Evolutionary conservation across 2,329 filamentous ascomycete genomes (phyloP).

Genomic region (Paecilomyces formosus): DNA sequence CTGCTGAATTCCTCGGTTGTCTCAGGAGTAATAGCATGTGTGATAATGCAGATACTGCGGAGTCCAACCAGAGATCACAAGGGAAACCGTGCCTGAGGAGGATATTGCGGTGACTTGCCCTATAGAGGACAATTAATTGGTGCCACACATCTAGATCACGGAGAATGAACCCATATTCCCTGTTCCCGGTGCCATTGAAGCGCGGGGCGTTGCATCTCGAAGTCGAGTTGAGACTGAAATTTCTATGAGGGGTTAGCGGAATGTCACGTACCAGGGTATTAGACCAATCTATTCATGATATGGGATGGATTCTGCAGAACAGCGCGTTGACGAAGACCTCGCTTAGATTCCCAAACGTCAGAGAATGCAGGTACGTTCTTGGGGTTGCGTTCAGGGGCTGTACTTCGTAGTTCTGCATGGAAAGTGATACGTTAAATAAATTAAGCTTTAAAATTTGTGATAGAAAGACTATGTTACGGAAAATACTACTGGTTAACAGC

Average conservation of each 20-base stretch:
- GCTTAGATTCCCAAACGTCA: background rate
- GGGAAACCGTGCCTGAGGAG: background rate
- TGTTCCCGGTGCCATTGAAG: background rate
- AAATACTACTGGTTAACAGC: background rate
- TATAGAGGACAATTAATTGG: background rate
- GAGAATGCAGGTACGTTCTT: background rate
- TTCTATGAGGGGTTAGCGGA: background rate
- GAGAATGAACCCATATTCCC: background rate
- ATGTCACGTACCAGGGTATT: background rate
- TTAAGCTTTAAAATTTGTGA: background rate
- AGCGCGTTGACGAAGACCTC: background rate
- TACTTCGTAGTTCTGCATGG: background rate
- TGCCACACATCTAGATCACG: background rate
- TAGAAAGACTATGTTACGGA: background rate
- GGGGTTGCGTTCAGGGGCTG: background rate
- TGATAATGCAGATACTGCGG: background rate
- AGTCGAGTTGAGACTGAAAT: background rate
- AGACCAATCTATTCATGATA: background rate
- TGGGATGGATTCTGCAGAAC: background rate
- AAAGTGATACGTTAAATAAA: background rate
- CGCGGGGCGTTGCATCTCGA: background rate
- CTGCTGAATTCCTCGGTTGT: background rate
- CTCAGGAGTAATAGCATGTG: background rate
- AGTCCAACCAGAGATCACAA: background rate
- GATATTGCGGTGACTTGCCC: background rate